Evolutionary conservation across 2,329 filamentous ascomycete genomes (phyloP).

Genomic region (Onygenales sp.): DNA sequence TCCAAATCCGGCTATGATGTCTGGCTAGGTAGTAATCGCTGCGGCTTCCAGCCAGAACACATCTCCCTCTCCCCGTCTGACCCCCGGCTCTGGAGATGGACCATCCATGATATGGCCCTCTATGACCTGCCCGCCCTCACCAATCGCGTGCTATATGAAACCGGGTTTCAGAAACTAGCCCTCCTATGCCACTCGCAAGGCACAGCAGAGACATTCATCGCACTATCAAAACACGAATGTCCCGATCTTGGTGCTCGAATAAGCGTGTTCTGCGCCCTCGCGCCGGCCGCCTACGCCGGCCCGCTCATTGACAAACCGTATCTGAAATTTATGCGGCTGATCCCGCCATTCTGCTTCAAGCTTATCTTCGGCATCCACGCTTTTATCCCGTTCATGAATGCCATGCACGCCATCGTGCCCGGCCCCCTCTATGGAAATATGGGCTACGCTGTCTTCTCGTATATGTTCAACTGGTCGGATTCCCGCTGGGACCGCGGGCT

Average conservation of each 20-base stretch:
- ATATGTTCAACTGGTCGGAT: conserved; percentile 83
- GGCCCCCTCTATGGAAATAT: conserved; percentile 65
- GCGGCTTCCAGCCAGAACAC: conserved; percentile 73
- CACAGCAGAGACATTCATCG: conserved; percentile 79
- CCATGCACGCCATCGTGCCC: conserved; percentile 60
- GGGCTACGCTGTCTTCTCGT: conserved; percentile 82
- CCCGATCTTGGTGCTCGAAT: conserved; percentile 75
- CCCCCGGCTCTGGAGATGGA: conserved; percentile 94
- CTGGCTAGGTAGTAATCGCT: conserved; percentile 90
- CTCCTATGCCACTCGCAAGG: conserved; percentile 85
- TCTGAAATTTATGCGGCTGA: conserved; percentile 81
- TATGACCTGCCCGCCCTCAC: conserved; percentile 76
- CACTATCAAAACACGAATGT: conserved; percentile 79
- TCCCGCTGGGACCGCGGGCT: conserved; percentile 72
- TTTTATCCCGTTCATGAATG: conserved; percentile 92
- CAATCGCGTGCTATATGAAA: conserved; percentile 70
- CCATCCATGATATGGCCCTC: conserved; percentile 86
- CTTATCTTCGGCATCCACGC: conserved; percentile 83
- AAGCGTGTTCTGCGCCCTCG: conserved; percentile 82
- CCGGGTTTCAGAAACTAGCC: conserved; percentile 71
- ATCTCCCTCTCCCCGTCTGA: conserved; percentile 60
- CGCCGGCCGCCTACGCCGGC: conserved; percentile 83
- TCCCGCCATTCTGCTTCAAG: conserved; percentile 67
- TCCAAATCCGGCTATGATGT: conserved; percentile 90
- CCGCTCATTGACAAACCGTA: conserved; percentile 78